Base-by-base conservation (phyloP, 1,284 basidiomycete genomes). In the Marasmius tenuissimus region DNA sequence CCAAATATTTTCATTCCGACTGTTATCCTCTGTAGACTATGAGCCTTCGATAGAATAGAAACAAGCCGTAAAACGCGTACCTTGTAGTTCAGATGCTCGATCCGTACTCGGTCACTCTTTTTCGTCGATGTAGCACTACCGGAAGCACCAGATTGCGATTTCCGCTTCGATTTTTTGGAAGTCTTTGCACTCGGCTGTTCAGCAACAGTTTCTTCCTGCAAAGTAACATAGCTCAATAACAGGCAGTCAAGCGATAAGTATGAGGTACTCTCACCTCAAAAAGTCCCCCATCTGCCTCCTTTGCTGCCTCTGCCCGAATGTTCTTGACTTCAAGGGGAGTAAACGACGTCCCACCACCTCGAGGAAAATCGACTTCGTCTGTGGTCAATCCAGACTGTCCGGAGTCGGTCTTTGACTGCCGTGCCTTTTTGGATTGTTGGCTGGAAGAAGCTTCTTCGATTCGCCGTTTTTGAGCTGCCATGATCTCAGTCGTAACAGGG, bases 61-160 rank as follows among this genome's bases (percentile, higher is more conserved):
- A 39, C 50, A 27, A 54, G 52, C 5, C 38, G 57, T 45, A 58
- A 18, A 55, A 48, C 35, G 61, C 79, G 63, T 62, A 92, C 94
- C 80, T 97, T 98, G 81, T 98, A 97, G 71, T 95, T 97, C 51
- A 98, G 81, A 72, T 96, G 93, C 74, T 98, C 96, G 58, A 97
- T 88, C 61, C 95, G 86, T 58, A 85, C 76, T 40, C 73, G 72
- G 40, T 85, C 82, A 49, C 67, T 75, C 63, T 81, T 82, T 53
- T 81, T 74, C 47, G 69, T 73, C 58, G 75, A 68, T 8, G 63
- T 62, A 61, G 69, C 65, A 49, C 67, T 65, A 61, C 73, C 71
- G 47, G 67, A 61, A 54, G 81, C 76, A 10, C 60, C 72, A n/a
- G 45, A 42, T 61, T 81, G 78, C 47, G 73, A 71, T 50, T 85